Evolutionary conservation across 768 basidiomycete species (phyloP).

Genomic region (Phanerodontia chrysosporium): DNA sequence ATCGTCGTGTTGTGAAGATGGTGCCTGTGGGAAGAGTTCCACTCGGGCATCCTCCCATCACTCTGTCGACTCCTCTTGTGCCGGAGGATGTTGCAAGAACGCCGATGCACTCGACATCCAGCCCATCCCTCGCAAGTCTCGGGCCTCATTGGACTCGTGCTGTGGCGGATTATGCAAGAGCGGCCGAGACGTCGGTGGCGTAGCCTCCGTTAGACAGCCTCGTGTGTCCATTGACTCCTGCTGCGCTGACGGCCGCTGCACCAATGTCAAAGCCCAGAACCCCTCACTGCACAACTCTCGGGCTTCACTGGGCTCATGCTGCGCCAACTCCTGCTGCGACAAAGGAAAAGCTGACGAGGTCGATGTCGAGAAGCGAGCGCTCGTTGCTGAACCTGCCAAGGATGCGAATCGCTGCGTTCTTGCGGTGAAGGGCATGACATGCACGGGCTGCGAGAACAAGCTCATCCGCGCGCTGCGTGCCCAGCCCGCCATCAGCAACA

Average conservation of each 20-base stretch:
- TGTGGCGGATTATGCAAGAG: not conserved
- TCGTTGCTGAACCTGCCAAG: no score
- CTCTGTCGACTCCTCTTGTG: conserved; percentile 3
- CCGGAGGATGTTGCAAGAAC: not conserved
- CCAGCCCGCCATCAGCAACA: conserved; percentile 19
- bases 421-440: conserved; percentile 27
- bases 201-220: not conserved
- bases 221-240: not conserved
- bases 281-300: not conserved
- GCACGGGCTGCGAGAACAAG: conserved; percentile 30
- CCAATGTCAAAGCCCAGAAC: not conserved
- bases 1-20: conserved; percentile 4
- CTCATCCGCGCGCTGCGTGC: conserved; percentile 19
- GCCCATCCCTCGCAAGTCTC: not conserved
- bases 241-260: conserved; percentile 9
- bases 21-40: not conserved
- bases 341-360: not conserved
- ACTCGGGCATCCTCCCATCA: not conserved
- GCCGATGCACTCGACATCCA: not conserved
- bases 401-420: conserved; percentile 16
- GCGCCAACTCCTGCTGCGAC: conserved; percentile 3
- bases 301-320: not conserved
- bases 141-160: conserved; percentile 9
- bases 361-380: not conserved
- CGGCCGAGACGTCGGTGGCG: not conserved